Evolutionary conservation across 768 basidiomycete genomes (phyloP).

Genomic region (Rhodosporidiobolus odoratus): DNA sequence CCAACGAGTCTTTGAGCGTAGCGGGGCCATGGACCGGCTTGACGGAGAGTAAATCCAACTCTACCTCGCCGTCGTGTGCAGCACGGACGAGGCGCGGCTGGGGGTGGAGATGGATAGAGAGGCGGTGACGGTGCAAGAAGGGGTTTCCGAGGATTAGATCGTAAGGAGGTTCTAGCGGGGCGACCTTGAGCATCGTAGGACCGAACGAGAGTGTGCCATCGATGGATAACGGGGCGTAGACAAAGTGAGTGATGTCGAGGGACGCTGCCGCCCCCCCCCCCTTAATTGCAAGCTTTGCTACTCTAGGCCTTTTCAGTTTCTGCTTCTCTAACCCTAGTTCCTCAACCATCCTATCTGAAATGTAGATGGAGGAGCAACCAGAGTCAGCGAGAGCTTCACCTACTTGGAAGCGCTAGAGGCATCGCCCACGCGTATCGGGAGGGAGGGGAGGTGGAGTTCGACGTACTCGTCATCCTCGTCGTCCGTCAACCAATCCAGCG

Average conservation of each 20-base stretch:
- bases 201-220: not conserved
- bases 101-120: not conserved
- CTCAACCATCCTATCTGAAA: conserved; percentile 5
- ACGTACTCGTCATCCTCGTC: too few species aligned
- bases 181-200: not conserved
- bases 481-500: too few species aligned
- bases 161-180: conserved; percentile 1
- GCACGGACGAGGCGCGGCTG: not conserved
- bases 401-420: too few species aligned
- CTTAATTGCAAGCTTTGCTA: conserved; percentile 1
- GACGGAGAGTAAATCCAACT: not conserved
- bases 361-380: not conserved
- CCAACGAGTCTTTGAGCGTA: not conserved
- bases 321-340: not conserved
- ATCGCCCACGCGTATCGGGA: not conserved
- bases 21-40: not conserved
- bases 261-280: not conserved
- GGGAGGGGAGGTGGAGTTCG: not conserved
- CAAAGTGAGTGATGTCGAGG: not conserved
- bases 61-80: not conserved
- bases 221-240: not conserved
- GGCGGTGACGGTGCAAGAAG: not conserved
- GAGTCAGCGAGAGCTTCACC: conserved; percentile 9
- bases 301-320: not conserved
- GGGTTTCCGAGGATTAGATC: conserved; percentile 10